phyloP scores from a whole-genome alignment of 2,329 filamentous ascomycete genomes.

The Emmonsiellopsis sp. region DNA sequence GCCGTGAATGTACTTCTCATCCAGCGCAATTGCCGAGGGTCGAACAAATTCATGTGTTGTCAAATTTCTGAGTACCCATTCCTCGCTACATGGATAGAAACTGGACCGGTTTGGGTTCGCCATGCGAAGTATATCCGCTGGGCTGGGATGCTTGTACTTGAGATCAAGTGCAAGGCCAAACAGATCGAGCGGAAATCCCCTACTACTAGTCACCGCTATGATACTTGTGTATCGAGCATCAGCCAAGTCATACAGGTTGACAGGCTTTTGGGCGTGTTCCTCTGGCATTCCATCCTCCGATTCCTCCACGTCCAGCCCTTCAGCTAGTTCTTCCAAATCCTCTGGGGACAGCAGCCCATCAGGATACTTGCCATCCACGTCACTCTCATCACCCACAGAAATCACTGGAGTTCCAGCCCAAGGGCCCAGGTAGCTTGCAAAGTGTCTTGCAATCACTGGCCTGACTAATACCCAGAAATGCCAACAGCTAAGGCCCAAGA shows the following conservation, averaged over 20 bases:
- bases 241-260: too few relatives aligned
- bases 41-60: slow-evolving; percentile 25
- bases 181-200: neutral
- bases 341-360: slow-evolving; percentile 12
- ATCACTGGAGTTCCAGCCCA: slow-evolving; percentile 24
- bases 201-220: too few relatives aligned
- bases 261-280: too few relatives aligned
- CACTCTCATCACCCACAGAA: slow-evolving; percentile 16
- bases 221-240: too few relatives aligned
- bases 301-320: neutral
- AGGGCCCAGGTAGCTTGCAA: slow-evolving; percentile 13
- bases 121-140: slow-evolving; percentile 12
- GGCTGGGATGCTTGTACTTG: slow-evolving; percentile 8
- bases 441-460: slow-evolving; percentile 12
- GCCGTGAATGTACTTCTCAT: slow-evolving; percentile 19
- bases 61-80: slow-evolving; percentile 26
- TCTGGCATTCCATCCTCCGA: too few relatives aligned
- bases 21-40: slow-evolving; percentile 19
- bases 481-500: slow-evolving; percentile 12
- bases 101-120: slow-evolving; percentile 12
- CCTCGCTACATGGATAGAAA: slow-evolving; percentile 20
- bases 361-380: slow-evolving; percentile 9
- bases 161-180: slow-evolving; percentile 3
- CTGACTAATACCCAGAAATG: slow-evolving; percentile 15
- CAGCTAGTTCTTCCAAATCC: slow-evolving; percentile 13